These are phyloP conservation scores for Anthoceros angustus DNA, from an alignment of 225 moss, liverwort and hornwort genomes.

Conservation along the genomic window DNA sequence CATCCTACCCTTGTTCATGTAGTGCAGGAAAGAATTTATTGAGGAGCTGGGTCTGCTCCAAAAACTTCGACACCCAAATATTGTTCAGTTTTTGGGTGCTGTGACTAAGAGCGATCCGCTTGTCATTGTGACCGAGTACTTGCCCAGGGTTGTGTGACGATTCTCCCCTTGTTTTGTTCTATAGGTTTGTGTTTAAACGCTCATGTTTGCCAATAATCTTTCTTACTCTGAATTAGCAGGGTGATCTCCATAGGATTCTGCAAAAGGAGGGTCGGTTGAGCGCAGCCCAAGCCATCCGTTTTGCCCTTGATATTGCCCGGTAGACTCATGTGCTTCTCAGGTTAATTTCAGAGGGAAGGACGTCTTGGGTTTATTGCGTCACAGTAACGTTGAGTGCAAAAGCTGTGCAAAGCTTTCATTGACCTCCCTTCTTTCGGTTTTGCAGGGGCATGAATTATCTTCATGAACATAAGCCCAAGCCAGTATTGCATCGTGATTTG, in stretches of 20 bases:
- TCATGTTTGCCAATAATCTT: background rate
- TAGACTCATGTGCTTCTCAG: slow-evolving; percentile 8
- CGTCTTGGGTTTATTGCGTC: background rate
- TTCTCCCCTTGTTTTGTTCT: background rate
- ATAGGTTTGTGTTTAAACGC: background rate
- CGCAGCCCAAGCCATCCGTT: slow-evolving; percentile 29
- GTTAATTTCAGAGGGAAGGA: background rate
- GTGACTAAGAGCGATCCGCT: slow-evolving; percentile 31
- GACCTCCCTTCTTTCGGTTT: background rate
- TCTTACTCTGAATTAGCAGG: slow-evolving; percentile 18
- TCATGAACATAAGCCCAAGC: slow-evolving; percentile 32
- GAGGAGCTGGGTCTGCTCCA: slow-evolving; percentile 36
- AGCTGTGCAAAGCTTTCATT: background rate
- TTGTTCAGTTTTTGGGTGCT: slow-evolving; percentile 56
- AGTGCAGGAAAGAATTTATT: slow-evolving; percentile 29
- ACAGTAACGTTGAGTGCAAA: background rate
- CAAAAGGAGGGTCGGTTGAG: slow-evolving; percentile 21
- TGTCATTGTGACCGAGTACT: slow-evolving; percentile 42
- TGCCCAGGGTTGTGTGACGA: background rate
- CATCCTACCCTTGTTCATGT: background rate
- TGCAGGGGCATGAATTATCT: slow-evolving; percentile 60
- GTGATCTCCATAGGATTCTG: slow-evolving; percentile 31
- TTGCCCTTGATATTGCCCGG: slow-evolving; percentile 69
- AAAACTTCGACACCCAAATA: slow-evolving; percentile 56
- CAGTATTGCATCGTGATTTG: slow-evolving; percentile 49